Base-by-base conservation (phyloP, 2,329 filamentous ascomycete species). In the Fusarium protoensiforme region DNA sequence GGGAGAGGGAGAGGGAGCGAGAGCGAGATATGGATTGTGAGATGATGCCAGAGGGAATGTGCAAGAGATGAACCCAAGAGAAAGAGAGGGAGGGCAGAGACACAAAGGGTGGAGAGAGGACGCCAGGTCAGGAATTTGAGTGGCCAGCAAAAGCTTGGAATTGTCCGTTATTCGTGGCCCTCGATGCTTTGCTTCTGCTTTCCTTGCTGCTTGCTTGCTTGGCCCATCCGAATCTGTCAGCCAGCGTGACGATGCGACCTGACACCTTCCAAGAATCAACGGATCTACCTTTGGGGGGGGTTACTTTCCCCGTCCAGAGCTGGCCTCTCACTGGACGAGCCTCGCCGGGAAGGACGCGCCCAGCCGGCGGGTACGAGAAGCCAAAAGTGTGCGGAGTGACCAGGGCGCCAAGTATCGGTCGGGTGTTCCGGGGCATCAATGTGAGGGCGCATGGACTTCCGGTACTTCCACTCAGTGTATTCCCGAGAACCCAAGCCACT, bases 321-420 rank as follows among this genome's bases (percentile, higher is more conserved):
- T 65, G 38, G 43, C 58, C 60, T 66, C 36, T 74, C 35, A 74
- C 59, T 73, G 64, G 65, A 43, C 60, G 48, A 58, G 31, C 14
- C 10, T 27, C 14, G 20, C 48, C 38, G 59, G 22, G 39, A 11
- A 46, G 58, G 57, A 68, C 22, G 43, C 61, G 70, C 70, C 66
- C 38, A 48, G 39, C 24, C 59, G 41, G 38, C 64, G 62, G 53
- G 63, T 74, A 70, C 59, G 66, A 71, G 66, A 38, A 53, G 43
- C 27, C 54, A 48, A 54, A 60, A 61, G 51, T 36, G 67, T 36
- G 48, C 18, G 27, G 41, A 43, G 64, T 29, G 51, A 72, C 71
- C 24, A 73, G 41, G 3, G 7, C 0, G 3, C 9, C 14, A 58
- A n/a, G 70, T 73, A 73, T 38, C 20, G 29, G 33, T 51, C 38